phyloP scores from a whole-genome alignment of 306 rosid species.

The Fragaria vesca region DNA sequence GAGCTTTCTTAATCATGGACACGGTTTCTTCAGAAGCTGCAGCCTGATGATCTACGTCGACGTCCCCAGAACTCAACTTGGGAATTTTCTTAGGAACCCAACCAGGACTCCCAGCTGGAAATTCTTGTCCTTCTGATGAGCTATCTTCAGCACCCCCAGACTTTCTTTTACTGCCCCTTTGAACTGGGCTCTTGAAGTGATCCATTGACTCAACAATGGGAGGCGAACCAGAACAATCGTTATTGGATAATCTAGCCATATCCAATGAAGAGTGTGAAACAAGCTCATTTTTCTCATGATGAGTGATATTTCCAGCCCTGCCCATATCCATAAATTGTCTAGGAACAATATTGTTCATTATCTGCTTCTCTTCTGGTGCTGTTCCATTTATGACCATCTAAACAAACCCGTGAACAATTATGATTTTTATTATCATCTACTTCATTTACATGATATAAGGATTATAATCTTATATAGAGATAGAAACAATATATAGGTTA shows the following conservation, averaged over 20 bases:
- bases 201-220: conserved; percentile 35
- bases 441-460: not conserved
- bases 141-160: conserved; percentile 15
- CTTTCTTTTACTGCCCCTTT: conserved; percentile 18
- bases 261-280: conserved; percentile 29
- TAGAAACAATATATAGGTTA: not conserved
- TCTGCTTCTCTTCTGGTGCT: conserved; percentile 32
- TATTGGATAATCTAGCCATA: conserved; percentile 10
- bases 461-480: not conserved
- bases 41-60: conserved; percentile 30
- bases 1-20: conserved; percentile 59
- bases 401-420: not conserved
- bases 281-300: conserved; percentile 24
- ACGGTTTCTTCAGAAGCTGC: conserved; percentile 35
- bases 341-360: conserved; percentile 16
- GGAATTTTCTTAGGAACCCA: conserved; percentile 39
- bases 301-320: conserved; percentile 2
- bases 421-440: not conserved
- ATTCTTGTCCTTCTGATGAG: conserved; percentile 8
- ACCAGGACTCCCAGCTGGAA: conserved; percentile 18
- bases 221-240: conserved; percentile 18
- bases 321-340: conserved; percentile 41
- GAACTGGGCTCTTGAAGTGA: conserved; percentile 6
- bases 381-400: conserved; percentile 29
- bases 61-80: conserved; percentile 24